Conservation (phyloP, 495 filamentous ascomycete species). For the Tetracladium setigerum region DNA sequence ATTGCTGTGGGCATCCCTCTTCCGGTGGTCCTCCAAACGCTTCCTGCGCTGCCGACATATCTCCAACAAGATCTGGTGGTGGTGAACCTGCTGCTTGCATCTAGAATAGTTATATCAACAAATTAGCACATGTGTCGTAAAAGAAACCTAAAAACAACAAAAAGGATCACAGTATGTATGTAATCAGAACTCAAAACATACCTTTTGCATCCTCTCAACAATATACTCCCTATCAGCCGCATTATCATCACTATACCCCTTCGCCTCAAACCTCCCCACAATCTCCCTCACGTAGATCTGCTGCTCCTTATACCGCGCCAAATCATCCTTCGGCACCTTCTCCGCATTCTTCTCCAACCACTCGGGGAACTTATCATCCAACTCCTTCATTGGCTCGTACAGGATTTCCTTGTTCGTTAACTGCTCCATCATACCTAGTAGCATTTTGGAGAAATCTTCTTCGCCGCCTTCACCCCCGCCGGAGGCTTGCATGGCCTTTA, state of each 20-base stretch:
- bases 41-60: constrained; percentile 73
- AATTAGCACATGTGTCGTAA: constrained; percentile 16
- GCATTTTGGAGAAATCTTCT: constrained; percentile 85
- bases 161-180: no score
- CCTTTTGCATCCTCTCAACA: constrained; percentile 95
- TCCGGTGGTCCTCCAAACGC: constrained; percentile 56
- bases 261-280: constrained; percentile 76
- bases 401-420: constrained; percentile 96
- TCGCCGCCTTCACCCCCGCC: constrained; percentile 57
- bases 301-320: constrained; percentile 75
- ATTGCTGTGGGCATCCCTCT: constrained; percentile 67
- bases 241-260: constrained; percentile 72
- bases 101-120: constrained; percentile 25
- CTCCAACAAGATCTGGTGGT: constrained; percentile 81
- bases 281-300: constrained; percentile 78
- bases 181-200: constrained; percentile 31
- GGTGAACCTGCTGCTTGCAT: constrained; percentile 95
- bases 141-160: constrained; percentile 9
- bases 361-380: constrained; percentile 79
- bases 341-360: constrained; percentile 78
- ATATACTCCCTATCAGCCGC: constrained; percentile 81
- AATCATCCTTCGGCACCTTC: constrained; percentile 56
- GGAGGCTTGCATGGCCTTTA: constrained; percentile 71
- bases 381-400: constrained; percentile 97
- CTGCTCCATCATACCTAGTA: constrained; percentile 97